Base-by-base conservation (phyloP, 805 yeast genomes). In the Myxozyma geophila region DNA sequence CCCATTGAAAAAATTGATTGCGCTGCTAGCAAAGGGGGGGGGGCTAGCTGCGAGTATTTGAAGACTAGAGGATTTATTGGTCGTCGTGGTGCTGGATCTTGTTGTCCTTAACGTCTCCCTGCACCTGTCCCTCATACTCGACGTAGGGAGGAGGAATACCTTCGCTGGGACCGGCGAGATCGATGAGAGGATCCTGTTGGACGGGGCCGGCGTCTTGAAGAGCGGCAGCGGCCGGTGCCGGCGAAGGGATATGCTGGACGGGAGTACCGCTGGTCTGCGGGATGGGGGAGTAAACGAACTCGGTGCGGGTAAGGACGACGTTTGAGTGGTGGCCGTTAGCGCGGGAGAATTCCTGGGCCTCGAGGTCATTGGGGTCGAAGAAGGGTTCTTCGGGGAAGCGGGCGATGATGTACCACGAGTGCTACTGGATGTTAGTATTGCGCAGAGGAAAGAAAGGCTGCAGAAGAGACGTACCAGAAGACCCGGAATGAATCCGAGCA, bases 401-500 rank as follows among this genome's bases (percentile, higher is more conserved):
- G 60, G 90, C 85, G 60, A 90, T 89, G 71, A 90, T 87, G 75
- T 89, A 90, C 84, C 90, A 87, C 47, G 87, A 78, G 72, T 90
- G 96, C 67, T 65, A 13, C 15, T 2, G 21, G 47, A 43, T 43
- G 39, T 19, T 35, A 52, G 56, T 23, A 19, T 10, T 36, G 19
- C 9, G 33, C 7, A 33, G 39, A 17, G 46, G 15, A 37, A 23
- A 7, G 6, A 50, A 8, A 12, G 17, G 28, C 5, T 28, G 28
- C 5, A 23, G 28, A 37, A 10, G 15, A 23, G 23, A 36, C 53
- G 13, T 28, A 54, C 51, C 55, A 90, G 75, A 43, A 89, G 81
- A 10, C 95, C 96, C 0, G 96, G 96, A 59, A 90, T 72, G 73
- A 81, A 86, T 1, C 96, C 95, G 50, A 90, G 79, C 61, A 84